A percentile compares a stretch with the other conserved stretches of the same genome.
phyloP scores from a whole-genome alignment of 805 yeast genomes.

The Wickerhamiella cacticola region DNA sequence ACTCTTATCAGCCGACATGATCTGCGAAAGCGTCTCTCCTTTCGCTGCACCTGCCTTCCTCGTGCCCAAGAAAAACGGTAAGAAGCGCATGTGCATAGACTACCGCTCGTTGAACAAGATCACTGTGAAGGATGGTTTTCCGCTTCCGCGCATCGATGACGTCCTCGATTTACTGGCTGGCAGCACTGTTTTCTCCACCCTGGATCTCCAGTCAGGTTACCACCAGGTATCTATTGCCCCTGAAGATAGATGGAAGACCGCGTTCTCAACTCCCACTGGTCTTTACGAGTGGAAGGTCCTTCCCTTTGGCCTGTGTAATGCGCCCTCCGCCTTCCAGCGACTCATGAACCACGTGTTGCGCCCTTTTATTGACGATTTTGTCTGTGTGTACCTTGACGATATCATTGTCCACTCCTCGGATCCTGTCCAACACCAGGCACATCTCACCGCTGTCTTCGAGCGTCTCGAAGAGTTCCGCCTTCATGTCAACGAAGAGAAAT shows the following conservation, averaged over 20 bases:
- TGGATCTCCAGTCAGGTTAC: not conserved
- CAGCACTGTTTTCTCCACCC: not conserved
- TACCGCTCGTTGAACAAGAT: no score
- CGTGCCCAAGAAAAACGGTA: no score
- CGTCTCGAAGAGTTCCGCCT: not conserved
- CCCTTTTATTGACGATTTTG: not conserved
- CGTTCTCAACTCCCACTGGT: constrained; percentile 20
- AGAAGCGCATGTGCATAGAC: no score
- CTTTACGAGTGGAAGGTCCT: constrained; percentile 22
- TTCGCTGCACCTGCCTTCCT: no score
- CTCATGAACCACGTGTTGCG: constrained; percentile 7
- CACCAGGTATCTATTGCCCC: not conserved
- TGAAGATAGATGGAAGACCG: not conserved
- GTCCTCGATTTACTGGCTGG: not conserved
- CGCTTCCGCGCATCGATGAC: not conserved
- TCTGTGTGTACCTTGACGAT: not conserved
- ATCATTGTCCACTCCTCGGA: not conserved
- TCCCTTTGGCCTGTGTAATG: constrained; percentile 26
- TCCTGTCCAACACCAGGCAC: no score
- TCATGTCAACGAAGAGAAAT: not conserved
- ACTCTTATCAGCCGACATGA: no score
- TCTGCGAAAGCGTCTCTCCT: no score
- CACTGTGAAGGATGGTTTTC: not conserved
- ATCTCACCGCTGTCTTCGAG: no score
- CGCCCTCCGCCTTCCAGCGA: constrained; percentile 24